Evolutionary conservation across 2,329 filamentous ascomycete species (phyloP), one percentile per base, ranked within the genome.

Genomic region (Aspergillus puulaauensis): DNA sequence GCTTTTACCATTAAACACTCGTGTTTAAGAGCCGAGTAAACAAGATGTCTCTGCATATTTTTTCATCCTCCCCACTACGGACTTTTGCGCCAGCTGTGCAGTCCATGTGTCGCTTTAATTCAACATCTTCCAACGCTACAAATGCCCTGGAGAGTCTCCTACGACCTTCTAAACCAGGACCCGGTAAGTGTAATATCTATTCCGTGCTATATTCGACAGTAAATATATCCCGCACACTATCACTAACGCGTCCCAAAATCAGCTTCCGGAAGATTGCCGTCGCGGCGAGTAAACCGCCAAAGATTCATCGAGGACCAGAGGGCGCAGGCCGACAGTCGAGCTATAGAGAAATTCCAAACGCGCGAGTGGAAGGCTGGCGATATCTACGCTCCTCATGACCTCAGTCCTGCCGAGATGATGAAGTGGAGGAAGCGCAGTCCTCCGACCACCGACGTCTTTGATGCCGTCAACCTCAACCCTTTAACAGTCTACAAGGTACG

Each of bases 361-460:
- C 87, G 93, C 48, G 81, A 83, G 41, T 98, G 90, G 88, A 80
- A 82, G 67, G 68, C 79, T 0, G 95, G 95, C 66, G 93, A 98
- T 71, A 83, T 97, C 52, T 98, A 98, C 77, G 84, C 92, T 59
- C 95, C 95, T 35, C 90, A 93, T 71, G 95, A 99, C 76, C 75
- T 99, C 71, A 89, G 86, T 55, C 82, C 86, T 23, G 78, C 80
- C 37, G 93, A 97, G 83, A 88, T 90, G 86, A 77, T 78, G 70
- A 96, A 96, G 80, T 96, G 90, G 89, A 86, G 83, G 74, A 81
- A 77, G 71, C 77, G 77, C 63, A 75, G 78, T 56, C 76, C 74
- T 63, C 83, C 83, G 60, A 78, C 81, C 41, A 80, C 72, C 54
- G 93, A 99, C 74, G 85, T 90, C 6, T 86, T 97, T 63, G 92